phyloP scores from a whole-genome alignment of 345 rosid species.

The Salix arbutifolia region DNA sequence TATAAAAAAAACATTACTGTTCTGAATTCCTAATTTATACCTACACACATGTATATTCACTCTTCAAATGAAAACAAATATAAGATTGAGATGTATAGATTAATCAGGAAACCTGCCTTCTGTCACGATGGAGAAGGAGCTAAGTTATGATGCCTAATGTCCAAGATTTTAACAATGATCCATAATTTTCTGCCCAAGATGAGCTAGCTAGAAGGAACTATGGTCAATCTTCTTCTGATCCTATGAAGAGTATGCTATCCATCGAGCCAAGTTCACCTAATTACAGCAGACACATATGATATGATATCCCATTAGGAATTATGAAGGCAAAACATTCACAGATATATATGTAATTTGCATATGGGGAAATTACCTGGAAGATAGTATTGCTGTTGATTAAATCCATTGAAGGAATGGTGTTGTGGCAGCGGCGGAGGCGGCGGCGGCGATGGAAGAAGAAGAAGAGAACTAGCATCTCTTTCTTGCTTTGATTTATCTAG shows the following conservation, averaged over 20 bases:
- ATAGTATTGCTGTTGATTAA: slow-evolving; percentile 24
- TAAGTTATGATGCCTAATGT: neutral
- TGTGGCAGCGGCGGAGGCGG: neutral
- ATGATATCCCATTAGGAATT: neutral
- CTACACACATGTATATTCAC: neutral
- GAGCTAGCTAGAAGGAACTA: neutral
- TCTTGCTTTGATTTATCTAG: slow-evolving; percentile 23
- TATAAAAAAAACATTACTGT: neutral
- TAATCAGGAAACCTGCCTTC: neutral
- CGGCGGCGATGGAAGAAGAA: slow-evolving; percentile 8
- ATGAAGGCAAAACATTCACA: too few species aligned
- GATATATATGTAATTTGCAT: too few species aligned
- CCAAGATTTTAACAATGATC: neutral
- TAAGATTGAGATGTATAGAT: neutral
- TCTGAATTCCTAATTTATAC: neutral
- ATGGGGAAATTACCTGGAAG: slow-evolving; percentile 22
- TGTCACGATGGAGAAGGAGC: neutral
- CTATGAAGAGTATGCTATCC: slow-evolving; percentile 13
- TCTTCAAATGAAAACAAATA: neutral
- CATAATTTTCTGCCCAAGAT: neutral
- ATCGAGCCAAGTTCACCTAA: slow-evolving; percentile 25
- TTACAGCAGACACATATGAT: neutral
- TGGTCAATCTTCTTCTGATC: slow-evolving; percentile 1
- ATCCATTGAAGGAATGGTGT: slow-evolving; percentile 12
- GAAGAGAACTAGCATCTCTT: slow-evolving; percentile 14